A percentile compares a stretch with the other conserved stretches of the same genome.
phyloP scores from a whole-genome alignment of 1,284 basidiomycete species.

The Apiotrichum porosum region DNA sequence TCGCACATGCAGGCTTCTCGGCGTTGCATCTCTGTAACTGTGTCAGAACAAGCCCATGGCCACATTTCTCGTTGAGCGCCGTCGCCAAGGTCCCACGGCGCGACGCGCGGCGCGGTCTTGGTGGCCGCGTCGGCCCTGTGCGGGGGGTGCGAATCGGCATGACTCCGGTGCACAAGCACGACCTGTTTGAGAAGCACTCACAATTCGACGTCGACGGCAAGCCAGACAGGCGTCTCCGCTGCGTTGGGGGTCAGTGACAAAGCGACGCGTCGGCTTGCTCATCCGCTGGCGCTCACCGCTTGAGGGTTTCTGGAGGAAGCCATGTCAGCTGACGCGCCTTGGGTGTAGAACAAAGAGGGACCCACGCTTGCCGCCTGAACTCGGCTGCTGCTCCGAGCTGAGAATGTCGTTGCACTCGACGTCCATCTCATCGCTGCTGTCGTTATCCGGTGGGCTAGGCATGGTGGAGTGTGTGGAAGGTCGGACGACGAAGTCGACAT shows the following conservation, averaged over 20 bases:
- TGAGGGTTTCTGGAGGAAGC: constrained; percentile 10
- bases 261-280: neutral
- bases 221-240: constrained; percentile 31
- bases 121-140: neutral
- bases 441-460: too few relatives aligned
- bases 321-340: neutral
- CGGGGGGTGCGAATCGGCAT: neutral
- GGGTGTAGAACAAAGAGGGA: neutral
- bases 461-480: too few relatives aligned
- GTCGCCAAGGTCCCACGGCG: too few relatives aligned
- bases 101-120: neutral
- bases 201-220: constrained; percentile 29
- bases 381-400: neutral
- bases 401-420: neutral
- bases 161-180: too few relatives aligned
- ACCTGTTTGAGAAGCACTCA: constrained; percentile 5
- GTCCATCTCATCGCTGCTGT: neutral
- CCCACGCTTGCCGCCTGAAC: constrained; percentile 11
- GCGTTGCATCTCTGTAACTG: constrained; percentile 23
- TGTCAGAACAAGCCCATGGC: neutral
- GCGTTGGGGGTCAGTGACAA: neutral
- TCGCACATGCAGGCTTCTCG: constrained; percentile 26
- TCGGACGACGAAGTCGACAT: too few relatives aligned
- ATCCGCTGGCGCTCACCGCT: constrained; percentile 8
- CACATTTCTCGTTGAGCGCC: neutral